Evolutionary conservation across 2,329 filamentous ascomycete species (phyloP), one percentile per base, ranked within the genome.

Genomic region (Botrytis tulipae): DNA sequence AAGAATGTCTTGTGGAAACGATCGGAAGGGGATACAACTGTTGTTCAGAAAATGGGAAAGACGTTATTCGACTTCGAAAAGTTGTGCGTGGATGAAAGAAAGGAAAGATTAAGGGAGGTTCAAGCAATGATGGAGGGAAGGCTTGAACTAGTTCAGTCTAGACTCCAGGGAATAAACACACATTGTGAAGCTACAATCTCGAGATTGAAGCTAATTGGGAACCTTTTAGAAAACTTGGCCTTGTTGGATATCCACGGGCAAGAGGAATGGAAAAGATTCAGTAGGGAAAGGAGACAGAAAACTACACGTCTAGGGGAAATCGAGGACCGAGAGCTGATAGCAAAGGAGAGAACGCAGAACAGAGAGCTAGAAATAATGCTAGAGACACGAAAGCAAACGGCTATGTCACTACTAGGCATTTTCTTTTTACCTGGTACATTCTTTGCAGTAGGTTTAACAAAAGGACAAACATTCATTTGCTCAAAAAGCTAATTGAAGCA

Each of bases 381-480:
- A 20, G 73, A 74, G 8, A 54, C 51, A 8, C 2, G 60, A 5
- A 74, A 74, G 42, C 73, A 74, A 32, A 74, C 73, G 0, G 42
- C 66, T 22, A 73, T 74, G 32, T 48, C 71, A 62, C 32, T 74
- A 4, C 48, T 73, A 14, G 73, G 73, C 4, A 2, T 73, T 10
- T 37, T 71, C 4, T 74, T 74, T 48, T 46, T 74, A 1, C 73
- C 73, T 4, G 73, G 60, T 29, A 69, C 66, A 5, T 74, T 73
- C 6, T 35, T 73, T 32, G 65, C 67, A 25, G 73, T 74, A 57
- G 10, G n/a, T 37, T 10, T 16, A 1, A 22, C 14, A 1, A 0
- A 22, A 46, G 16, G 20, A 4, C 12, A 1, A n/a, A 12, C 2
- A 20, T n/a, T 29, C 4, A 14, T n/a, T 29, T 40, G 32, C 0